Evolutionary conservation across 768 basidiomycete genomes (phyloP).

Genomic region (Serendipita sp.): DNA sequence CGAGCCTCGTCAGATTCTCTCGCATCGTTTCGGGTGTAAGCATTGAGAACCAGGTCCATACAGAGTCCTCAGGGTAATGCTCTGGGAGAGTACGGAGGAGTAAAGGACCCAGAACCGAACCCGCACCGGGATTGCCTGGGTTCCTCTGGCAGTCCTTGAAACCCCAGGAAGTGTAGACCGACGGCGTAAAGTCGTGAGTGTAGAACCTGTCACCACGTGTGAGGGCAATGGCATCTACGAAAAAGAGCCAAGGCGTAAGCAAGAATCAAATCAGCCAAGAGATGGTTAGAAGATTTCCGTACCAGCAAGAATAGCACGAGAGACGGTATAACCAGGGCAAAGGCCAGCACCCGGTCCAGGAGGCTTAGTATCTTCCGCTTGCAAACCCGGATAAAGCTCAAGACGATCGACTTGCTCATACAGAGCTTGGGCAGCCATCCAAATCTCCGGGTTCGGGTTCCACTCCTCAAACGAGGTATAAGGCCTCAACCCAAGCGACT

Average conservation of each 20-base stretch:
- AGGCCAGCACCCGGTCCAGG: slow-evolving; percentile 65
- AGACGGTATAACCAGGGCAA: slow-evolving; percentile 49
- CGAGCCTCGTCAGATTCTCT: slow-evolving; percentile 38
- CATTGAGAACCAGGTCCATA: slow-evolving; percentile 79
- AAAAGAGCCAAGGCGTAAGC: not conserved
- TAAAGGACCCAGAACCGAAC: slow-evolving; percentile 25
- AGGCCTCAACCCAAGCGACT: slow-evolving; percentile 58
- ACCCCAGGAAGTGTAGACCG: slow-evolving; percentile 71
- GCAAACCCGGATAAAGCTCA: slow-evolving; percentile 67
- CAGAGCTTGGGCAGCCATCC: slow-evolving; percentile 53
- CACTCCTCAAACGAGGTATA: slow-evolving; percentile 62
- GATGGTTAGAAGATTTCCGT: not conserved
- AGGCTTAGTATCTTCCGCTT: slow-evolving; percentile 64
- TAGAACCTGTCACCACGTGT: slow-evolving; percentile 74
- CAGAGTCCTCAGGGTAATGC: slow-evolving; percentile 49
- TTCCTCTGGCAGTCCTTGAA: slow-evolving; percentile 71
- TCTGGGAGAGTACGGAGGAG: slow-evolving; percentile 59
- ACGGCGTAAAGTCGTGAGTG: slow-evolving; percentile 58
- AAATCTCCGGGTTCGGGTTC: slow-evolving; percentile 55
- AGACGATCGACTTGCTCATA: slow-evolving; percentile 63
- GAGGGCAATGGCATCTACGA: slow-evolving; percentile 66
- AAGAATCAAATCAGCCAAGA: not conserved
- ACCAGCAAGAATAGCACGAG: slow-evolving; percentile 57
- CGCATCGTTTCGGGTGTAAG: slow-evolving; percentile 64
- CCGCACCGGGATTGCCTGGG: slow-evolving; percentile 52